Base-by-base conservation (phyloP, 2,329 filamentous ascomycete species). In the Tolypocladium capitatum region DNA sequence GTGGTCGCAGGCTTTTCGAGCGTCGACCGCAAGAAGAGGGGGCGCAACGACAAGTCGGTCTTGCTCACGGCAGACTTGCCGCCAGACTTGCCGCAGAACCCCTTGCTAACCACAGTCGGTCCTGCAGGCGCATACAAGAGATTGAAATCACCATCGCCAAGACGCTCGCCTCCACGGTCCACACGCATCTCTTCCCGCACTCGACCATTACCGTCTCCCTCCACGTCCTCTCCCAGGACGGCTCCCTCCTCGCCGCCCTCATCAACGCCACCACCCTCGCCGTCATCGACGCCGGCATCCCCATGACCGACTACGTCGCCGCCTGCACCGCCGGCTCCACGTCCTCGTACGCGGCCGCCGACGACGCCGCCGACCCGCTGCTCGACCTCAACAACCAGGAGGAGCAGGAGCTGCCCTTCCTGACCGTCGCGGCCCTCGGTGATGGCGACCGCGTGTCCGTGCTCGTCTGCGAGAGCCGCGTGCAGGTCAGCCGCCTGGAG, bases 201-300 rank as follows among this genome's bases (percentile, higher is more conserved):
- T 86, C 81, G 50, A 86, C 82, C 31, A 94, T 98, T 62, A 77
- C 76, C 36, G 76, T 98, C 48, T 83, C 84, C 24, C 75, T 98
- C 2, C 87, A 95, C 63, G 81, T 98, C 33, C 80, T 98, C 41
- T 86, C 84, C 0, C 83, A 94, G 56, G 92, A 98, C 63, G 92
- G 92, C 28, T 90, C 86, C 1, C 75, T 97, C 3, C 81, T 98
- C 20, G 89, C 91, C 0, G 85, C 89, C 0, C 87, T 91, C 42
- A 73, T 97, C 56, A 98, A 98, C 60, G 92, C 92, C 4, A 80
- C 86, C 0, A 95, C 91, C 0, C 78, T 98, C 13, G 92, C 92
- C 0, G 79, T 97, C 21, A 83, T 97, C 52, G 92, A 98, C 62
- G 92, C 92, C 1, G 92, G 92, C 46, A 84, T 98, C 20, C 92